Percentiles rank a stretch among this genome's conserved stretches.
Evolutionary conservation across 768 basidiomycete species (phyloP).

Genomic region (Cubamyces sp.): DNA sequence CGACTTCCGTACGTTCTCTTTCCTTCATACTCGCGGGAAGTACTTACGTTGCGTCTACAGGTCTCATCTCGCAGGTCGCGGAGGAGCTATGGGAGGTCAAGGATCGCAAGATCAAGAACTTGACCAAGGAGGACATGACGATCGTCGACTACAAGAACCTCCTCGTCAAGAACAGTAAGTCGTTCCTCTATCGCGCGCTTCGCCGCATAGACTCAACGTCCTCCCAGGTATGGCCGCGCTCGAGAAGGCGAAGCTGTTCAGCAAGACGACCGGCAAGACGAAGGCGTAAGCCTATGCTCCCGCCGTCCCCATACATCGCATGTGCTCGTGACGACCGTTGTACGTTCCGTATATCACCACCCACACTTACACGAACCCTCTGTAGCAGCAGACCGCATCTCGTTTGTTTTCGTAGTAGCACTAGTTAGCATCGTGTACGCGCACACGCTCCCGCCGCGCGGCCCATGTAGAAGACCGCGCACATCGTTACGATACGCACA

Average conservation of each 20-base stretch:
- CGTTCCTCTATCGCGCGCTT: slow-evolving; percentile 5
- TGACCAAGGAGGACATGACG: slow-evolving; percentile 88
- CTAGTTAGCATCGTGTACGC: slow-evolving; percentile 14
- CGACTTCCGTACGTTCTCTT: slow-evolving; percentile 84
- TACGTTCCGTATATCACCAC: slow-evolving; percentile 7
- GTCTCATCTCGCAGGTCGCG: slow-evolving; percentile 95
- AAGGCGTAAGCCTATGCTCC: slow-evolving; percentile 50
- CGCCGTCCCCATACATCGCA: not conserved
- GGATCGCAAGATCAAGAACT: slow-evolving; percentile 88
- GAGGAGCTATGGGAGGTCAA: slow-evolving; percentile 99
- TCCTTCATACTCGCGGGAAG: not conserved
- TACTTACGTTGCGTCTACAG: slow-evolving; percentile 42
- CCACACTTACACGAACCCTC: slow-evolving; percentile 8
- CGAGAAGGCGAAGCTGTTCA: slow-evolving; percentile 92
- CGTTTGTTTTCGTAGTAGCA: slow-evolving; percentile 20
- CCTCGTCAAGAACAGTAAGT: slow-evolving; percentile 77
- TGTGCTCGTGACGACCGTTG: slow-evolving; percentile 7
- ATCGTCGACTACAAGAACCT: slow-evolving; percentile 94
- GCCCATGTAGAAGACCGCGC: slow-evolving; percentile 13
- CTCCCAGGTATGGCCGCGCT: slow-evolving; percentile 75
- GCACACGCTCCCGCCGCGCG: slow-evolving; percentile 1
- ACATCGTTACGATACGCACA: slow-evolving; percentile 14
- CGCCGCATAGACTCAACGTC: not conserved
- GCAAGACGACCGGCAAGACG: slow-evolving; percentile 77
- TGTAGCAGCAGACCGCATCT: slow-evolving; percentile 16